Conservation (phyloP, 2,329 filamentous ascomycete species). For the Lecanoromycetidae sp. region DNA sequence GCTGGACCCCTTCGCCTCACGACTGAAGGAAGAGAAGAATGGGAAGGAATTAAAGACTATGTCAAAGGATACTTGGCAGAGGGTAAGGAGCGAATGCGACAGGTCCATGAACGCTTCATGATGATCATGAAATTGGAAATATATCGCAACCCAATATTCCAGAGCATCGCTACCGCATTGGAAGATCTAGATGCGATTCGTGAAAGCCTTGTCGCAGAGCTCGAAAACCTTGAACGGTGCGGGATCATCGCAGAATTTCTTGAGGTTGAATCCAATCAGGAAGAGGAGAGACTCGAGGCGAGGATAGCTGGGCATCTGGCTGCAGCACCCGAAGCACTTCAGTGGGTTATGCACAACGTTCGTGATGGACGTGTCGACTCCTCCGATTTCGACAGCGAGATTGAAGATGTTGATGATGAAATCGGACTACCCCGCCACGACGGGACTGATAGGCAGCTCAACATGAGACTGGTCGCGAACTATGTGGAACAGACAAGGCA, state of each 20-base stretch:
- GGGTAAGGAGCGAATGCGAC: background rate
- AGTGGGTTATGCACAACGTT: no score
- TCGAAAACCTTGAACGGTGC: background rate
- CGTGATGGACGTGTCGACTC: no score
- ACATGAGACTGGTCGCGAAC: no score
- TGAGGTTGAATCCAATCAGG: no score
- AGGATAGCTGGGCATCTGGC: no score
- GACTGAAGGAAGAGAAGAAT: background rate
- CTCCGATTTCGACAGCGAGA: no score
- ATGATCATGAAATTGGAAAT: background rate
- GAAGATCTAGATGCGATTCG: background rate
- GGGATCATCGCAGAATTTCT: background rate
- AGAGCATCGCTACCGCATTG: background rate
- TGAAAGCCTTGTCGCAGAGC: background rate
- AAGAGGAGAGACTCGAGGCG: no score
- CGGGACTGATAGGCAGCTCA: no score
- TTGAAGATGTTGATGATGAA: no score
- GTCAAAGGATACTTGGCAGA: conserved; percentile 1
- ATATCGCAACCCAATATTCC: background rate
- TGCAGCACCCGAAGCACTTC: no score
- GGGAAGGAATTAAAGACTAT: conserved; percentile 2
- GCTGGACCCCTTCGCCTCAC: background rate
- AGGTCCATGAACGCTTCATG: background rate
- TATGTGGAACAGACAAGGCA: no score
- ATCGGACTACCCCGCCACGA: no score